These are phyloP conservation scores for Sporothrix brunneoviolacea DNA, from an alignment of 2,329 filamentous ascomycete species.

Conservation along the genomic window DNA sequence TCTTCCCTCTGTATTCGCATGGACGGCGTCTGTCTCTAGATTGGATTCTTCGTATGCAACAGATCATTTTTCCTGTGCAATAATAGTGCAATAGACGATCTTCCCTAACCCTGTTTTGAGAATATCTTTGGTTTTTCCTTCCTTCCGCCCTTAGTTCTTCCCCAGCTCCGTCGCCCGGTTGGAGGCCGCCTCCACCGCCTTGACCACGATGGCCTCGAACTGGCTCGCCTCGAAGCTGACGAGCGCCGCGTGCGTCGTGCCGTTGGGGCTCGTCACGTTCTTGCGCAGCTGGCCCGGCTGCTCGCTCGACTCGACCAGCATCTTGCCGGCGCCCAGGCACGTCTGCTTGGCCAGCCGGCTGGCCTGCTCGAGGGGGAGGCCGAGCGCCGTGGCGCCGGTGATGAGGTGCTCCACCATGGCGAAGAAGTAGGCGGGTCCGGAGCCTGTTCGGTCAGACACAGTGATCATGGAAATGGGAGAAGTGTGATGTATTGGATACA, in stretches of 20 bases:
- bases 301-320: slow-evolving; percentile 41
- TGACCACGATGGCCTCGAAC: slow-evolving; percentile 37
- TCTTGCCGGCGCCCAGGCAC: slow-evolving; percentile 44
- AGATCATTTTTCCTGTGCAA: too few species aligned
- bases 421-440: slow-evolving; percentile 48
- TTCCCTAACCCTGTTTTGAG: too few species aligned
- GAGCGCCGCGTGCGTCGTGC: slow-evolving; percentile 43
- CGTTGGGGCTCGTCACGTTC: slow-evolving; percentile 48
- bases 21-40: neutral
- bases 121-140: neutral
- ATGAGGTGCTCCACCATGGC: slow-evolving; percentile 46
- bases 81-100: too few species aligned
- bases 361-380: slow-evolving; percentile 42
- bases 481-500: too few species aligned
- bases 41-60: too few species aligned
- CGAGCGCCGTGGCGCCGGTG: slow-evolving; percentile 36
- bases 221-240: slow-evolving; percentile 40
- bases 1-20: neutral
- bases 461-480: too few species aligned
- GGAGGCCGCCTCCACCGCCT: slow-evolving; percentile 40
- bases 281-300: slow-evolving; percentile 40
- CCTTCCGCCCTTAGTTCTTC: slow-evolving; percentile 9
- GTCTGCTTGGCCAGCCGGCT: slow-evolving; percentile 44
- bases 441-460: too few species aligned
- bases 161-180: slow-evolving; percentile 38